Evolutionary conservation across 73 alveolate genomes (phyloP).

Genomic region (Paramecium primaurelia): DNA sequence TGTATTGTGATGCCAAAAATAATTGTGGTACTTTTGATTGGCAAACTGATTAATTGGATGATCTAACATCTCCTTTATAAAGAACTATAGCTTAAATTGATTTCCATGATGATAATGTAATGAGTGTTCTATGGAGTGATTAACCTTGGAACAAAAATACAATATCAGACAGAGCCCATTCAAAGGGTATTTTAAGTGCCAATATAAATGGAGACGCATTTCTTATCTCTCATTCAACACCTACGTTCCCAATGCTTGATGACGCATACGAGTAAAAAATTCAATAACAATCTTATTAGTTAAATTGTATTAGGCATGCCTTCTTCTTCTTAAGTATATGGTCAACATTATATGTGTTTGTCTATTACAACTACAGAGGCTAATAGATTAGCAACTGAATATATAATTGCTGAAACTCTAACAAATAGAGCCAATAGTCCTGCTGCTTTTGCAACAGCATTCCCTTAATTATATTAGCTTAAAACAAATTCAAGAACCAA

Average conservation of each 20-base stretch:
- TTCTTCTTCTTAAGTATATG: background rate
- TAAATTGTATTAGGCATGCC: conserved; percentile 40
- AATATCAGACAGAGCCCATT: conserved; percentile 22
- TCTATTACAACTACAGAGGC: conserved; percentile 20
- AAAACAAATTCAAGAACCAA: conserved; percentile 17
- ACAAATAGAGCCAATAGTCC: background rate
- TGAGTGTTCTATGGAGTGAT: conserved; percentile 25
- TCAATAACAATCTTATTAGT: background rate
- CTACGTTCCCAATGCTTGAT: conserved; percentile 23
- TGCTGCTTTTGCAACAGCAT: conserved; percentile 24
- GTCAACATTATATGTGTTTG: conserved; percentile 12
- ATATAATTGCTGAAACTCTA: background rate
- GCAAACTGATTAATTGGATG: background rate
- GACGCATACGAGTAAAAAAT: background rate
- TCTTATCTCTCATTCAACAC: conserved; percentile 19
- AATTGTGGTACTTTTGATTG: background rate
- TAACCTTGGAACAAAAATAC: conserved; percentile 33
- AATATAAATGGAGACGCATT: background rate
- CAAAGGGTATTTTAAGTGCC: conserved; percentile 33
- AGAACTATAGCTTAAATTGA: conserved; percentile 36
- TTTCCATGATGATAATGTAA: background rate
- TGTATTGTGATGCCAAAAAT: conserved; percentile 21
- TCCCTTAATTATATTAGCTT: background rate
- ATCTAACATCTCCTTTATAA: conserved; percentile 4
- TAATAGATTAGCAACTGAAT: background rate